These are phyloP conservation scores for Butyriboletus appendiculatus DNA, from an alignment of 1,284 basidiomycete genomes.

Conservation along the genomic window DNA sequence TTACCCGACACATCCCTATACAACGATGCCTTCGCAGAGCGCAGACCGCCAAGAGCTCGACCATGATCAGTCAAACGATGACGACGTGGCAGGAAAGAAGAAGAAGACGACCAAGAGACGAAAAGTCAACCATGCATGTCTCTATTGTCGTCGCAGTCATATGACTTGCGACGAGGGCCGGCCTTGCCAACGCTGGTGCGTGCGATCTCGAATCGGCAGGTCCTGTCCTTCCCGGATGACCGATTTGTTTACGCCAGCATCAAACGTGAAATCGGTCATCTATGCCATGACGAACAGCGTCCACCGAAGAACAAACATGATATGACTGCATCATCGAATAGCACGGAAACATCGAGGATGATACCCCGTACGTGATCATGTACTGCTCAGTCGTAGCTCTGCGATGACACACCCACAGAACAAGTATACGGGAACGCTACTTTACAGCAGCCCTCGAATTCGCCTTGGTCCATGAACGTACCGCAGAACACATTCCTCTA, in stretches of 20 bases:
- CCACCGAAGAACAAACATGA: conserved; percentile 48
- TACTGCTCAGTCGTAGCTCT: conserved; percentile 9
- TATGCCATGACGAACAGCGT: conserved; percentile 86
- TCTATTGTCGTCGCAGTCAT: conserved; percentile 92
- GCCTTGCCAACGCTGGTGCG: conserved; percentile 89
- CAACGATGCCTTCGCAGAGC: conserved; percentile 23
- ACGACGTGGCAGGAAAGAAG: conserved; percentile 42
- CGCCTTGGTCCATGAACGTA: conserved; percentile 55
- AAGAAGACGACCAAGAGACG: conserved; percentile 68
- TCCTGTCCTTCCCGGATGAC: background rate
- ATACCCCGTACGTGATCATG: conserved; percentile 13
- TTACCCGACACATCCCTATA: conserved; percentile 33
- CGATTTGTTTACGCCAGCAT: conserved; percentile 53
- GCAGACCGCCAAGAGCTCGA: conserved; percentile 23
- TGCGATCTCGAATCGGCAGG: conserved; percentile 17
- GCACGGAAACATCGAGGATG: conserved; percentile 24
- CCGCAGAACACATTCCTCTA: conserved; percentile 58
- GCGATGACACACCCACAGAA: conserved; percentile 25
- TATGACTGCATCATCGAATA: conserved; percentile 30
- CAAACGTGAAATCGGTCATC: conserved; percentile 88
- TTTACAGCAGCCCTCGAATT: conserved; percentile 36
- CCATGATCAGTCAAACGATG: conserved; percentile 30
- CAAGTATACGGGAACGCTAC: conserved; percentile 34
- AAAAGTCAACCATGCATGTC: conserved; percentile 89
- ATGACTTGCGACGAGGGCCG: conserved; percentile 92